Percentiles rank a stretch among this genome's conserved stretches.
Conservation (phyloP, 306 rosid species). For the Cyamopsis tetragonoloba region DNA sequence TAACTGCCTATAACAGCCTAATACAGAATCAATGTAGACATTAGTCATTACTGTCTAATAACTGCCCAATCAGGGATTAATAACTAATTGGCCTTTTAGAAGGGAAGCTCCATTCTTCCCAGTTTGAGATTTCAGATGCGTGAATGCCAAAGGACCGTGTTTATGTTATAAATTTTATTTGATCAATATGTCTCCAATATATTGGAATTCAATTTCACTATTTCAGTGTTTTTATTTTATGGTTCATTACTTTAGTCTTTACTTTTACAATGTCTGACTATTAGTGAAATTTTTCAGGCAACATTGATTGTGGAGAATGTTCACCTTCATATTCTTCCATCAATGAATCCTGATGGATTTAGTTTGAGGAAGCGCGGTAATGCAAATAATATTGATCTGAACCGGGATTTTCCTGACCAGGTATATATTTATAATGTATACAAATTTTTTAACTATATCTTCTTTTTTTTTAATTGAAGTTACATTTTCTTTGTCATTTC, state of each 20-base stretch:
- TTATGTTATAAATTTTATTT: conserved; percentile 13
- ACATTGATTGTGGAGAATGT: conserved; percentile 67
- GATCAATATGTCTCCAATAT: not conserved
- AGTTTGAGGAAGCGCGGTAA: conserved; percentile 69
- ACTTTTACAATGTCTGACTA: conserved; percentile 12
- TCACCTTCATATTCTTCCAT: conserved; percentile 96
- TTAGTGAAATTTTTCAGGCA: conserved; percentile 51
- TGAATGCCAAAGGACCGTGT: conserved; percentile 2
- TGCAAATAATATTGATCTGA: conserved; percentile 81
- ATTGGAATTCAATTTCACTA: not conserved
- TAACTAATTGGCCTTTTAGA: too few species aligned
- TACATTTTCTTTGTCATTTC: not conserved
- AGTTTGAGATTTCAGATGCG: conserved; percentile 7
- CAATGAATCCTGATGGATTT: conserved; percentile 97
- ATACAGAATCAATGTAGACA: too few species aligned
- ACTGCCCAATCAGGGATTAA: too few species aligned
- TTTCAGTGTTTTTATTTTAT: not conserved
- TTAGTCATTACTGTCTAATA: too few species aligned
- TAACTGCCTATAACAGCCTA: too few species aligned
- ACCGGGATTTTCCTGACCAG: conserved; percentile 97
- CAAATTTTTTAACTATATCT: not conserved
- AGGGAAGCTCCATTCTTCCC: not conserved
- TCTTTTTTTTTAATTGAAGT: not conserved
- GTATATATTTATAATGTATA: conserved; percentile 32
- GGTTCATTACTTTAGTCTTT: conserved; percentile 14